A percentile compares a stretch with the other conserved stretches of the same genome.
These are phyloP conservation scores for Didymella pinodella DNA, from an alignment of 2,329 filamentous ascomycete species.

Conservation along the genomic window DNA sequence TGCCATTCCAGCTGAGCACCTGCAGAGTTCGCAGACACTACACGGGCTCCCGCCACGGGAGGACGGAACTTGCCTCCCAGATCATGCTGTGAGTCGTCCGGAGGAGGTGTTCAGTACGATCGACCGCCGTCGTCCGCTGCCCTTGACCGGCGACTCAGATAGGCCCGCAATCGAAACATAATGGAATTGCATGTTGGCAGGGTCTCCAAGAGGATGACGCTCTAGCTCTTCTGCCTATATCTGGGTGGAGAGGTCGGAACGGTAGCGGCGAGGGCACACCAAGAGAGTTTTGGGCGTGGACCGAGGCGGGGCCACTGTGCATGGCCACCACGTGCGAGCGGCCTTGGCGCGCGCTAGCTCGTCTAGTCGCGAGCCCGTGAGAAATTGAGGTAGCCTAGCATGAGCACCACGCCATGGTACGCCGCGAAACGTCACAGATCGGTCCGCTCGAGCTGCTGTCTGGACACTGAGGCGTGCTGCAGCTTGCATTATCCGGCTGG, in stretches of 20 bases:
- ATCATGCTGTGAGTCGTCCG: conserved; percentile 11
- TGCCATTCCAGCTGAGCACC: conserved; percentile 4
- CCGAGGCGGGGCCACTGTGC: conserved; percentile 20
- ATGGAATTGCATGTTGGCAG: conserved; percentile 8
- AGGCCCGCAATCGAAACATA: conserved; percentile 13
- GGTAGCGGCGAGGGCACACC: conserved; percentile 12
- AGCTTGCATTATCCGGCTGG: background rate
- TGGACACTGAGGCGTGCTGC: background rate
- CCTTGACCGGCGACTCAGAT: conserved; percentile 6
- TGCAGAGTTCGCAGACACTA: conserved; percentile 9
- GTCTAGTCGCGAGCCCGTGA: conserved; percentile 5
- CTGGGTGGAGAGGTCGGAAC: conserved; percentile 15
- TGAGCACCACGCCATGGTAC: conserved; percentile 16
- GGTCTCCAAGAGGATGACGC: conserved; percentile 5
- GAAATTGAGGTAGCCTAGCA: conserved; percentile 9
- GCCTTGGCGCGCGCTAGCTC: conserved; percentile 17
- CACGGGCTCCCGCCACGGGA: conserved; percentile 25
- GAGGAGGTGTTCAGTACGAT: conserved; percentile 21
- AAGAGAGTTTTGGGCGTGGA: conserved; percentile 12
- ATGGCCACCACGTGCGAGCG: conserved; percentile 36
- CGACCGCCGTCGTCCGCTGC: conserved; percentile 18
- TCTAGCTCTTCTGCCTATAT: conserved; percentile 12
- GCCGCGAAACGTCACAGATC: conserved; percentile 20
- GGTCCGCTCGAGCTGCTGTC: conserved; percentile 8
- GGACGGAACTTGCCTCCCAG: conserved; percentile 10